Percentiles rank a stretch among this genome's conserved stretches.
Conservation (phyloP, 345 rosid species). For the Garcia nutans region DNA sequence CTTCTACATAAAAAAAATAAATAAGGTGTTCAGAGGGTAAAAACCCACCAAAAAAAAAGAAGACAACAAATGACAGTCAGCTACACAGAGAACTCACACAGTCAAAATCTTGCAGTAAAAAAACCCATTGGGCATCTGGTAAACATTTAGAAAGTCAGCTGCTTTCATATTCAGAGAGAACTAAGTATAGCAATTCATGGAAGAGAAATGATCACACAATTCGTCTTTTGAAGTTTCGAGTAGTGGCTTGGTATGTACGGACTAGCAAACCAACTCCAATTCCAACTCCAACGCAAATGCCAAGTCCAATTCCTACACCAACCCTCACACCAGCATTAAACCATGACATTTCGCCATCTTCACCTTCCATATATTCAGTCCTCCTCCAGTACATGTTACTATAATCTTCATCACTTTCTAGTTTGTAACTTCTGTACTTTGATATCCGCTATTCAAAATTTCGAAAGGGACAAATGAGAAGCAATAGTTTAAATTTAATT, state of each 20-base stretch:
- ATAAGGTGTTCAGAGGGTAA: not conserved
- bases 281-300: constrained; percentile 84
- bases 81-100: constrained; percentile 23
- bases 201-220: constrained; percentile 27
- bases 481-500: not conserved
- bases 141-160: constrained; percentile 22
- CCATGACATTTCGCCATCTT: constrained; percentile 93
- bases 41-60: not conserved
- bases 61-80: constrained; percentile 18
- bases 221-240: constrained; percentile 71
- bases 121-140: constrained; percentile 6
- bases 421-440: constrained; percentile 52
- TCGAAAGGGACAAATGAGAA: not conserved
- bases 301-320: constrained; percentile 96
- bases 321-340: constrained; percentile 95
- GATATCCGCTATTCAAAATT: constrained; percentile 40
- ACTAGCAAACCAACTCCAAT: constrained; percentile 88
- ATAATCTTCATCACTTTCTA: constrained; percentile 59
- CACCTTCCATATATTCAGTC: constrained; percentile 57
- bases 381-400: constrained; percentile 64
- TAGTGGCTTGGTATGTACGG: constrained; percentile 78
- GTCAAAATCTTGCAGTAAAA: constrained; percentile 45
- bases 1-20: constrained; percentile 7
- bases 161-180: constrained; percentile 8
- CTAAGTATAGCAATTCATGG: not conserved